Base-by-base conservation (phyloP, 208 protist species). In the Vickermania ingenoplastis region DNA sequence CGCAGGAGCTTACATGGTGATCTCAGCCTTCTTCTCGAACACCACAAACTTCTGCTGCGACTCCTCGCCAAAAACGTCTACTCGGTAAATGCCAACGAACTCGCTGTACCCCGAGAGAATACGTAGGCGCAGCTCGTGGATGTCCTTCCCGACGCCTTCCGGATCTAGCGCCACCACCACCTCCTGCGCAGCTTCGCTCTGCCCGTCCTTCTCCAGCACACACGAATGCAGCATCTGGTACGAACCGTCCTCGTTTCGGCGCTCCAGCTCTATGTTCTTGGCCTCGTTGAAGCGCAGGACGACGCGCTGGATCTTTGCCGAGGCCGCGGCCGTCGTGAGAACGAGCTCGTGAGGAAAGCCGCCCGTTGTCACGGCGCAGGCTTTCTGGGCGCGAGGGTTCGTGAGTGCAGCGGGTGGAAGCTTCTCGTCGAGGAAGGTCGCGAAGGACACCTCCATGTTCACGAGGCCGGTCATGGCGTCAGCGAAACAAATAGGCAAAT, bases 21-120 rank as follows among this genome's bases (percentile, higher is more conserved):
- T 75, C 57, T 93, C 86, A 1, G 82, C 77, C 26, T 75, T 75
- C 51, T 75, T 86, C 59, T 93, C 80, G 31, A 93, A 31, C 3
- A 93, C 73, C 2, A 82, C 86, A 22, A 93, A 72, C n/a, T 80
- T 79, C 71, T 93, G 86, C 75, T 83, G 74, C 13, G 86, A 89
- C 53, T 93, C 86, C 73, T 91, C 86, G 0, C 86, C 86, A 50
- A 75, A 71, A 36, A 62, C 81, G 1, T 83, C 80, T 1, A 91
- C 61, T 36, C 66, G 64, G 65, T 79, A 81, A 13, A 94, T 65
- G 4, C 76, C 86, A 3, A 89, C 86, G 60, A 94, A 94, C 29
- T 94, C 76, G 52, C 61, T 77, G 73, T 89, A 94, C 5, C 83
- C 86, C 21, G 83, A 91, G 1, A 82, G 53, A 25, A 94, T 77